Conservation (phyloP, 106 monocot species). For the Dioscorea alata region DNA sequence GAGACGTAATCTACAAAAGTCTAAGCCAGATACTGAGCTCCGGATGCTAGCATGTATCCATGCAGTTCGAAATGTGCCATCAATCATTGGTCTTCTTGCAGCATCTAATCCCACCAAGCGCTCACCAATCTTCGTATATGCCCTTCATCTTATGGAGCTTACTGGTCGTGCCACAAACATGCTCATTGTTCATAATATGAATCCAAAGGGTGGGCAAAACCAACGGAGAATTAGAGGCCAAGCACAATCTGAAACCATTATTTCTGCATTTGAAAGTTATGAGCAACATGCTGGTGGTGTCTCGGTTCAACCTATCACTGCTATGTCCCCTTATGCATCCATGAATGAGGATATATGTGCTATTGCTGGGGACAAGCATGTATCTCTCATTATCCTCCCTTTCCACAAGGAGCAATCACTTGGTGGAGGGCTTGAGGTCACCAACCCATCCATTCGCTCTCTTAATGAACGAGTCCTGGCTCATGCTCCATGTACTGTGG, state of each 20-base stretch:
- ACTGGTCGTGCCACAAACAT: constrained; percentile 39
- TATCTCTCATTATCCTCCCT: constrained; percentile 37
- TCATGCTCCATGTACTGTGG: constrained; percentile 58
- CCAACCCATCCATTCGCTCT: constrained; percentile 20
- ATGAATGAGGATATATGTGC: constrained; percentile 54
- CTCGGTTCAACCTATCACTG: constrained; percentile 37
- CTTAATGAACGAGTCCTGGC: constrained; percentile 50
- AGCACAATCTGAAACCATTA: constrained; percentile 26
- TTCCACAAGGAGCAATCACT: constrained; percentile 43
- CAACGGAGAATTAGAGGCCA: background rate
- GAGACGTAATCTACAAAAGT: constrained; percentile 26
- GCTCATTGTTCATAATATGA: constrained; percentile 37
- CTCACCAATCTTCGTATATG: constrained; percentile 44
- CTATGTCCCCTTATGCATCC: constrained; percentile 35
- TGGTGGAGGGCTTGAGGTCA: constrained; percentile 32
- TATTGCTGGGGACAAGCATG: constrained; percentile 36
- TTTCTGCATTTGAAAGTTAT: constrained; percentile 36
- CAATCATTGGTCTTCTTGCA: constrained; percentile 39
- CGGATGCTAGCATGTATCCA: constrained; percentile 53
- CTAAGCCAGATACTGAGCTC: constrained; percentile 29
- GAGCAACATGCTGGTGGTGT: constrained; percentile 38
- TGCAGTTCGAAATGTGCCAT: constrained; percentile 37
- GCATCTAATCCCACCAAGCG: constrained; percentile 45
- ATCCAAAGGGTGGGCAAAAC: background rate
- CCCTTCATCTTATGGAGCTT: constrained; percentile 64